Evolutionary conservation across 2,329 filamentous ascomycete genomes (phyloP).

Genomic region (Teratosphaeria zuluensis): DNA sequence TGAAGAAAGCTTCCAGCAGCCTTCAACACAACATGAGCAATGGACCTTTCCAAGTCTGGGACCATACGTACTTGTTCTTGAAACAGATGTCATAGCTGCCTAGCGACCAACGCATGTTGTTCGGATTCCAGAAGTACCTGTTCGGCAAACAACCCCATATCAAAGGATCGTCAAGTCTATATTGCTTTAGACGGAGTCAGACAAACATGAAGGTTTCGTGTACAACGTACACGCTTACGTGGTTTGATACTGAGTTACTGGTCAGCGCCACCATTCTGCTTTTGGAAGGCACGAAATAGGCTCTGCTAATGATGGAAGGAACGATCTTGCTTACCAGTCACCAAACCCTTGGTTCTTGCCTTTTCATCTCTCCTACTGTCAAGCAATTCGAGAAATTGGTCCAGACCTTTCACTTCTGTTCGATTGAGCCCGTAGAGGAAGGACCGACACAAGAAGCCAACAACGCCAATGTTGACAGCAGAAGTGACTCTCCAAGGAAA

Average conservation of each 20-base stretch:
- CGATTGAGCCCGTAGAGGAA: constrained; percentile 69
- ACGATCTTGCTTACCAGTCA: constrained; percentile 57
- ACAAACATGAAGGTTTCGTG: neutral
- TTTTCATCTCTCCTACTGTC: constrained; percentile 61
- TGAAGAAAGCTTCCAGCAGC: constrained; percentile 68
- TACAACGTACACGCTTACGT: constrained; percentile 71
- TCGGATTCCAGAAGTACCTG: constrained; percentile 59
- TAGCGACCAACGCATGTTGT: constrained; percentile 77
- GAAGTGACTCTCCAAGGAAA: constrained; percentile 65
- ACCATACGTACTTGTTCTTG: constrained; percentile 58
- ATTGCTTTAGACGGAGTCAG: constrained; percentile 1
- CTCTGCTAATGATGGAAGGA: neutral
- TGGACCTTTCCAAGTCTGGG: neutral
- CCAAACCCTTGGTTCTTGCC: constrained; percentile 61
- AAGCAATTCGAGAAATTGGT: constrained; percentile 63
- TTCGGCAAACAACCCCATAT: constrained; percentile 85
- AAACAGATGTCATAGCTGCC: constrained; percentile 96
- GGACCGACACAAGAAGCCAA: constrained; percentile 58
- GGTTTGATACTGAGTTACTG: constrained; percentile 61
- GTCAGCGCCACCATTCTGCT: neutral
- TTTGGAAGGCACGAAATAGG: neutral
- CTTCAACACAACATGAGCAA: constrained; percentile 33
- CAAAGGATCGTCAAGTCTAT: constrained; percentile 83
- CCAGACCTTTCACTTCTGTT: constrained; percentile 67
- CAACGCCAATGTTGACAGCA: constrained; percentile 62